Percentiles rank a stretch among this genome's conserved stretches.
Evolutionary conservation across 805 yeast species (phyloP).

Genomic region (Torulaspora maleeae): DNA sequence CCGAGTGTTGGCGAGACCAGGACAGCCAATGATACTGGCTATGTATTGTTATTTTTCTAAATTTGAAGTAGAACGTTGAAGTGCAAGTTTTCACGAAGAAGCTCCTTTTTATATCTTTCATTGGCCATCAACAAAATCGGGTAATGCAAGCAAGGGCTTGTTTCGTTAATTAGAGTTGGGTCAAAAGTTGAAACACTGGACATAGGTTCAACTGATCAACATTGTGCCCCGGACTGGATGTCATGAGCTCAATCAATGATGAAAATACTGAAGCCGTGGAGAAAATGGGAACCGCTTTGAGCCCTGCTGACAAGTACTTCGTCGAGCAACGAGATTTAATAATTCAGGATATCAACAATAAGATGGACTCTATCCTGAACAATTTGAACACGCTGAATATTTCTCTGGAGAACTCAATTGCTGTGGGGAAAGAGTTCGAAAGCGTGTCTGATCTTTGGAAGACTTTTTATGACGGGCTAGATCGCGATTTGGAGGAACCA

Average conservation of each 20-base stretch:
- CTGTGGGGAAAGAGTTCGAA: constrained; percentile 74
- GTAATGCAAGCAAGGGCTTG: neutral
- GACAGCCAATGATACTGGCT: constrained; percentile 32
- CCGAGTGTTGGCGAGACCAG: constrained; percentile 22
- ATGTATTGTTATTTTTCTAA: constrained; percentile 9
- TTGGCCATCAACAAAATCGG: neutral
- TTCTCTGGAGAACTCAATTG: constrained; percentile 59
- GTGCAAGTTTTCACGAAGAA: neutral
- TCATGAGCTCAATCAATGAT: constrained; percentile 5
- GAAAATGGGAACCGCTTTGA: constrained; percentile 2
- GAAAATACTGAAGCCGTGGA: constrained; percentile 1
- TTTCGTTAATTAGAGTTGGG: neutral
- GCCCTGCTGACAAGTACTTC: constrained; percentile 26
- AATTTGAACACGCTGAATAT: constrained; percentile 63
- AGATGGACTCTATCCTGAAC: constrained; percentile 61
- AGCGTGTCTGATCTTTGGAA: constrained; percentile 68
- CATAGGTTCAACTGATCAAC: neutral
- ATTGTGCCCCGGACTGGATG: neutral
- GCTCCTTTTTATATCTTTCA: neutral
- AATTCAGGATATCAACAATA: constrained; percentile 31
- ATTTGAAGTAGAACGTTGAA: neutral
- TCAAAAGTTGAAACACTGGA: neutral
- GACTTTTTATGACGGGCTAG: constrained; percentile 54
- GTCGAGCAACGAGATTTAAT: constrained; percentile 30
- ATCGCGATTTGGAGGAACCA: constrained; percentile 10